Conservation (phyloP, 768 basidiomycete species). For the Tylopilus vinaceipallidus region DNA sequence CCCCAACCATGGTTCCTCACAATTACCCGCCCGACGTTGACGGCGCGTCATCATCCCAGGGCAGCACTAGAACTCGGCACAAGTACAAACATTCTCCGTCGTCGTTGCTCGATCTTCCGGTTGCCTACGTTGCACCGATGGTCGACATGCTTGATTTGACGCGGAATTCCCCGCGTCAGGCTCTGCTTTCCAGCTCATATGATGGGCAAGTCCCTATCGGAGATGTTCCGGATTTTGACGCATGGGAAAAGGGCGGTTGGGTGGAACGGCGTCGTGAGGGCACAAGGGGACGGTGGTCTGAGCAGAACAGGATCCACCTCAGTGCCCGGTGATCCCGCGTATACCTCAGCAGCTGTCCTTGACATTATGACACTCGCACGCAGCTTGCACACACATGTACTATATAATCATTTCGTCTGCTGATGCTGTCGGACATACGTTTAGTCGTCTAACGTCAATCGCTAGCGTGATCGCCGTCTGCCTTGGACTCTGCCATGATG, state of each 20-base stretch:
- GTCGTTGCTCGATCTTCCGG: constrained; percentile 40
- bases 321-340: constrained; percentile 24
- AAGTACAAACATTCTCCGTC: constrained; percentile 35
- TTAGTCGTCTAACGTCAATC: background rate
- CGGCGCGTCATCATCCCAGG: constrained; percentile 31
- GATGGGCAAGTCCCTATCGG: background rate
- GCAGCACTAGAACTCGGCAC: constrained; percentile 26
- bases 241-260: constrained; percentile 54
- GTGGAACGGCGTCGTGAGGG: constrained; percentile 48
- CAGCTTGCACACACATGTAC: constrained; percentile 15
- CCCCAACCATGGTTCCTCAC: constrained; percentile 14
- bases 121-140: constrained; percentile 30
- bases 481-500: too few species aligned
- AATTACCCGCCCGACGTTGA: constrained; percentile 59
- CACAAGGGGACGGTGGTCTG: constrained; percentile 41
- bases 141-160: constrained; percentile 33
- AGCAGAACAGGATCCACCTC: constrained; percentile 36
- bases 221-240: constrained; percentile 17
- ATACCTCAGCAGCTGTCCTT: background rate
- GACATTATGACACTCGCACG: background rate
- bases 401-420: constrained; percentile 6
- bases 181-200: constrained; percentile 2
- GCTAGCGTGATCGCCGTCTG: too few species aligned
- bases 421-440: background rate
- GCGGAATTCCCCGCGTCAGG: constrained; percentile 4